phyloP scores from a whole-genome alignment of 306 rosid species.

The Dryas alaskensis region DNA sequence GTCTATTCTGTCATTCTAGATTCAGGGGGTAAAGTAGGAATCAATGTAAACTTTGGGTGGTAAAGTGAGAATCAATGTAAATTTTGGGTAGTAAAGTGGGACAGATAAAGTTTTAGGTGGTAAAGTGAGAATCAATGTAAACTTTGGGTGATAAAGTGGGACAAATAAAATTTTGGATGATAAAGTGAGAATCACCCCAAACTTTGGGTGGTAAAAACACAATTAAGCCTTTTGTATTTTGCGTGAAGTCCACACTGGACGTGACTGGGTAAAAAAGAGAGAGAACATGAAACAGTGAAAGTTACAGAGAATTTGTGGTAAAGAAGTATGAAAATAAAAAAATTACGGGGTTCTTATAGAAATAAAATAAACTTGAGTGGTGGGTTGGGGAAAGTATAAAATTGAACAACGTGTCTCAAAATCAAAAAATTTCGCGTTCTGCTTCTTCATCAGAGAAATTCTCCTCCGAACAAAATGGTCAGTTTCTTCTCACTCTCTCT shows the following conservation, averaged over 20 bases:
- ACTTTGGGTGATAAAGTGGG: no score
- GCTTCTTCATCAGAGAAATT: constrained; percentile 3
- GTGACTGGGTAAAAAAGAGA: background rate
- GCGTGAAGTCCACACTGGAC: background rate
- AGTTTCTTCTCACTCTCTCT: background rate
- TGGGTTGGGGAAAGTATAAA: constrained; percentile 2
- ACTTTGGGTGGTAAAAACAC: no score
- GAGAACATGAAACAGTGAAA: background rate
- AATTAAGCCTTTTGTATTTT: background rate
- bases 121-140: no score
- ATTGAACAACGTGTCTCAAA: background rate
- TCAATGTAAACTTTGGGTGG: no score
- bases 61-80: no score
- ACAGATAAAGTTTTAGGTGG: no score
- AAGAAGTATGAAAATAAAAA: background rate
- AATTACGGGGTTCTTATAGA: background rate
- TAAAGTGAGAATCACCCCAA: no score
- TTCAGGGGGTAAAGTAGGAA: no score
- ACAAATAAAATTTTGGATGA: no score
- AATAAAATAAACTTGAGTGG: constrained; percentile 1
- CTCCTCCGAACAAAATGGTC: constrained; percentile 21
- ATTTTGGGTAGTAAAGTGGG: no score
- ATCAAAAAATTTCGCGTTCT: background rate
- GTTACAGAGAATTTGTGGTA: background rate
- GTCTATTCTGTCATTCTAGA: no score